These are phyloP conservation scores for Fraxinus platypoda DNA, from an alignment of 305 asterid genomes.

Conservation along the genomic window DNA sequence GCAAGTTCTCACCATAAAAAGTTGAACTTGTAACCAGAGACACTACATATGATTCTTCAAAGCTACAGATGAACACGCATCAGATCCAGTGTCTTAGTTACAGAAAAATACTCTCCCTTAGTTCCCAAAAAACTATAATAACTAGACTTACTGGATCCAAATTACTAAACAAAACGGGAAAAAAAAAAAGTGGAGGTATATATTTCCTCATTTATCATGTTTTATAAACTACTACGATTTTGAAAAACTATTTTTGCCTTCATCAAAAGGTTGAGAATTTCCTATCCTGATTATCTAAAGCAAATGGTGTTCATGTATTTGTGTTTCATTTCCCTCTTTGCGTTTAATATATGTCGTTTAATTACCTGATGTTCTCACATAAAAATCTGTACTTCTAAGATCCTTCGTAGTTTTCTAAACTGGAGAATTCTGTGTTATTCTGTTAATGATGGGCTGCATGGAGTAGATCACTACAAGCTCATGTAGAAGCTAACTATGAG, in stretches of 20 bases:
- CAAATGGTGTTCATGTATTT: background rate
- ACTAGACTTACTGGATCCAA: background rate
- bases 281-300: background rate
- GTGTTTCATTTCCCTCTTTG: background rate
- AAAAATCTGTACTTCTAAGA: background rate
- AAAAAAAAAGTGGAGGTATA: background rate
- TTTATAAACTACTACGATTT: background rate
- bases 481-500: background rate
- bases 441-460: background rate
- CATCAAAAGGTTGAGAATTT: background rate
- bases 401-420: background rate
- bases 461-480: background rate
- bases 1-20: background rate
- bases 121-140: conserved; percentile 1
- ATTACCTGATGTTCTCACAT: background rate
- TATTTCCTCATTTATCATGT: background rate
- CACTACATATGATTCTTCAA: conserved; percentile 1
- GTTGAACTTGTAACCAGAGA: conserved; percentile 2
- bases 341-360: background rate
- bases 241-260: background rate
- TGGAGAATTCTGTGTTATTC: background rate
- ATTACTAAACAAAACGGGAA: background rate
- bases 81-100: background rate
- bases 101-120: background rate
- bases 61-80: background rate